Evolutionary conservation across 2,329 filamentous ascomycete species (phyloP).

Genomic region (Trichophyton simii): DNA sequence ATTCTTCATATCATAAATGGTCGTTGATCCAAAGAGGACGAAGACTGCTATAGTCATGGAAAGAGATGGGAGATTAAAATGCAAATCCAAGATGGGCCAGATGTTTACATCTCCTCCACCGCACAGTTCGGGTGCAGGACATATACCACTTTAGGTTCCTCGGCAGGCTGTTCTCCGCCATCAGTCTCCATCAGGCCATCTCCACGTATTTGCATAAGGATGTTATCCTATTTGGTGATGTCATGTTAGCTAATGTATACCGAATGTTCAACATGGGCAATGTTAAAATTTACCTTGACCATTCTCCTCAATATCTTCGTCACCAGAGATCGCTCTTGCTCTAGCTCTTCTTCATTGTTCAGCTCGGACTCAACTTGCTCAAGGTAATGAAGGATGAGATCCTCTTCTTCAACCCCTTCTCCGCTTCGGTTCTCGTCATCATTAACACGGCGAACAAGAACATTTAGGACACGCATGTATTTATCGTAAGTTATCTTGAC

Average conservation of each 20-base stretch:
- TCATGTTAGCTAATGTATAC: neutral
- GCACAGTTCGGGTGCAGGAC: slow-evolving; percentile 91
- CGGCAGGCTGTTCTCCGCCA: slow-evolving; percentile 40
- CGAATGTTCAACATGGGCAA: neutral
- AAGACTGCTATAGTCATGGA: neutral
- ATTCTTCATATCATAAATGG: neutral
- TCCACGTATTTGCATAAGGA: slow-evolving; percentile 54
- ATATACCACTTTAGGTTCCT: slow-evolving; percentile 53
- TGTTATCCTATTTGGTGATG: slow-evolving; percentile 39
- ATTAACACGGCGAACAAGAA: slow-evolving; percentile 69
- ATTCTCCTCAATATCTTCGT: slow-evolving; percentile 87
- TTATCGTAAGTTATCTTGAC: slow-evolving; percentile 93
- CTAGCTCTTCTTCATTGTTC: slow-evolving; percentile 65
- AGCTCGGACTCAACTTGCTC: slow-evolving; percentile 81
- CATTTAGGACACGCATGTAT: slow-evolving; percentile 80
- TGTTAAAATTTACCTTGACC: slow-evolving; percentile 61
- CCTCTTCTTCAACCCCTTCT: slow-evolving; percentile 75
- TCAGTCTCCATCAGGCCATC: slow-evolving; percentile 77
- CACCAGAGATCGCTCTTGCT: slow-evolving; percentile 59
- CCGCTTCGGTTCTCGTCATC: slow-evolving; percentile 64
- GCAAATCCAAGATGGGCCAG: neutral
- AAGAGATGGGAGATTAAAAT: neutral
- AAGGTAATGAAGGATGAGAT: slow-evolving; percentile 76
- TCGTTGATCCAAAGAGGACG: neutral
- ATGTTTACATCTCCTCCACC: slow-evolving; percentile 44